Conservation (phyloP, 176 grass and related monocot species). For the Carex cristatella region DNA sequence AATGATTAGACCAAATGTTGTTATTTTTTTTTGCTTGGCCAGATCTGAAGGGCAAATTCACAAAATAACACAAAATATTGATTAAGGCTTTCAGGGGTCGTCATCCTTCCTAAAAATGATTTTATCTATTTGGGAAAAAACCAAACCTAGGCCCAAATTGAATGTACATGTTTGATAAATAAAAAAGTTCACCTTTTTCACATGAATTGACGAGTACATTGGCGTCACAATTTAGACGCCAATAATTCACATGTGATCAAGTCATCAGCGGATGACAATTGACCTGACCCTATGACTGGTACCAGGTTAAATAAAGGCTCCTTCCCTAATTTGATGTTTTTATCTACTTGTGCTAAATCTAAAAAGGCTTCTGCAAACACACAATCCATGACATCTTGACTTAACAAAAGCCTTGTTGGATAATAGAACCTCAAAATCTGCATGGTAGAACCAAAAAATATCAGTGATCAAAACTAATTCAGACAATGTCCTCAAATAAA, state of each 20-base stretch:
- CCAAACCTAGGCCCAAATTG: not conserved
- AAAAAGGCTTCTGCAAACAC: slow-evolving; percentile 40
- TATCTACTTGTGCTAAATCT: slow-evolving; percentile 20
- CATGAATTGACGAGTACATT: not conserved
- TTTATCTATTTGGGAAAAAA: not conserved
- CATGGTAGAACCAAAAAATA: slow-evolving; percentile 1
- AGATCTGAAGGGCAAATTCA: not conserved
- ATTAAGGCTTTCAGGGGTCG: not conserved
- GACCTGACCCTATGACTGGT: slow-evolving; percentile 59
- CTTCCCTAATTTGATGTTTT: not conserved
- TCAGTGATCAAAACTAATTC: not conserved
- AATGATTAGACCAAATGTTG: too few species aligned
- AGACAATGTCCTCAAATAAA: too few species aligned
- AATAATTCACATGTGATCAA: slow-evolving; percentile 73
- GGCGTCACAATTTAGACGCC: slow-evolving; percentile 45
- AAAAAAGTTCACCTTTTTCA: not conserved
- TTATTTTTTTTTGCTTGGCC: not conserved
- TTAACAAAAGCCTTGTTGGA: slow-evolving; percentile 15
- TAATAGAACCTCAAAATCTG: slow-evolving; percentile 90
- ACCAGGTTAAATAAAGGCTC: slow-evolving; percentile 50
- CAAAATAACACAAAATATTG: not conserved
- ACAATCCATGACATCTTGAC: not conserved
- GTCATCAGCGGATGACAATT: slow-evolving; percentile 37
- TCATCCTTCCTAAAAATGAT: not conserved
- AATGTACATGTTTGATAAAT: slow-evolving; percentile 3